Conservation (phyloP, 148 eudicot genomes). For the Gaultheria prostrata region DNA sequence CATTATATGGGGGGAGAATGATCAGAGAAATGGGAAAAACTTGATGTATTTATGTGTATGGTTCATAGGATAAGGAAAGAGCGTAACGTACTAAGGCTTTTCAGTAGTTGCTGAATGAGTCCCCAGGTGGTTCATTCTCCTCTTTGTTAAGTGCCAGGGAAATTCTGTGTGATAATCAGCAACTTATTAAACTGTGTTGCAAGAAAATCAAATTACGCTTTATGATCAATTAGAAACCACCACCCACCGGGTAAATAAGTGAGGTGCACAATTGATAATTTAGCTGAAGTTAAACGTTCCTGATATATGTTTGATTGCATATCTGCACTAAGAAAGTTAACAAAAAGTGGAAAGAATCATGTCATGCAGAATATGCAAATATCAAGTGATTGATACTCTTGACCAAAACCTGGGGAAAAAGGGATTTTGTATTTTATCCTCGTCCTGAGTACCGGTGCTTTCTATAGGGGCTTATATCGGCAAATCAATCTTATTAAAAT, state of each 20-base stretch:
- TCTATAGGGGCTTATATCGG: neutral
- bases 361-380: neutral
- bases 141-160: neutral
- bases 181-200: neutral
- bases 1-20: neutral
- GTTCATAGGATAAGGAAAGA: neutral
- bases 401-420: neutral
- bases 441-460: neutral
- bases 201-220: neutral
- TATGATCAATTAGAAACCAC: too few species aligned
- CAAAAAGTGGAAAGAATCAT: neutral
- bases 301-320: neutral
- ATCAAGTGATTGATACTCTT: neutral
- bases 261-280: constrained; percentile 1
- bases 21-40: neutral
- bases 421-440: neutral
- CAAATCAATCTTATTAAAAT: neutral
- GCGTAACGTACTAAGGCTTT: neutral
- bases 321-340: neutral
- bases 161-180: neutral
- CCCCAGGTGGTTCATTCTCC: neutral
- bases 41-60: neutral
- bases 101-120: neutral
- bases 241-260: neutral
- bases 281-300: neutral